phyloP scores from a whole-genome alignment of 805 yeast genomes.

The Metschnikowia peoriensis region DNA sequence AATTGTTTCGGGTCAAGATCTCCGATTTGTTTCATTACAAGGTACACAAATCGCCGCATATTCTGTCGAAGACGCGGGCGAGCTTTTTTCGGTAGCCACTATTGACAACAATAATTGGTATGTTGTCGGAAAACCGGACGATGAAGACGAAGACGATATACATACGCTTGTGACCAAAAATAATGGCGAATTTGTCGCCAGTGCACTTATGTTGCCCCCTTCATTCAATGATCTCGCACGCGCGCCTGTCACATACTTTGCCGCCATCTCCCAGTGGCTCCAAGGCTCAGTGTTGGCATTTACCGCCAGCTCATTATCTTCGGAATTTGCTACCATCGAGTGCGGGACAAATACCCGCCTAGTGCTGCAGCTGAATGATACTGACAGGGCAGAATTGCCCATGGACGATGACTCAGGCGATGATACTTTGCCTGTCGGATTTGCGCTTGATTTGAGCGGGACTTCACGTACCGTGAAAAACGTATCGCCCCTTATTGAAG shows the following conservation, averaged over 20 bases:
- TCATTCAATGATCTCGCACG: slow-evolving; percentile 54
- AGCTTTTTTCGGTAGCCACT: slow-evolving; percentile 16
- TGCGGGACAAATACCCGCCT: slow-evolving; percentile 13
- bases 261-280: slow-evolving; percentile 42
- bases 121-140: slow-evolving; percentile 12
- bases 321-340: slow-evolving; percentile 52
- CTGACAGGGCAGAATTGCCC: slow-evolving; percentile 72
- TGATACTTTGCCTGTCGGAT: slow-evolving; percentile 71
- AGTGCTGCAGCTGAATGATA: slow-evolving; percentile 59
- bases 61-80: slow-evolving; percentile 18
- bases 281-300: slow-evolving; percentile 30
- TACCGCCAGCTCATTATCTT: slow-evolving; percentile 60
- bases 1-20: background rate
- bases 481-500: slow-evolving; percentile 60
- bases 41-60: background rate
- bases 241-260: slow-evolving; percentile 44
- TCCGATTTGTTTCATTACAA: background rate
- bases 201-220: slow-evolving; percentile 45
- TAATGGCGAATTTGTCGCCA: slow-evolving; percentile 13
- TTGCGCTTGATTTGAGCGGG: slow-evolving; percentile 58
- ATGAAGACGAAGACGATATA: slow-evolving; percentile 13
- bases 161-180: slow-evolving; percentile 9
- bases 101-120: slow-evolving; percentile 22
- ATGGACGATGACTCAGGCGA: slow-evolving; percentile 60
- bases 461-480: slow-evolving; percentile 38